Percentiles rank a stretch among this genome's conserved stretches.
phyloP scores from a whole-genome alignment of 2,329 filamentous ascomycete species.

The Trichophyton rubrum region DNA sequence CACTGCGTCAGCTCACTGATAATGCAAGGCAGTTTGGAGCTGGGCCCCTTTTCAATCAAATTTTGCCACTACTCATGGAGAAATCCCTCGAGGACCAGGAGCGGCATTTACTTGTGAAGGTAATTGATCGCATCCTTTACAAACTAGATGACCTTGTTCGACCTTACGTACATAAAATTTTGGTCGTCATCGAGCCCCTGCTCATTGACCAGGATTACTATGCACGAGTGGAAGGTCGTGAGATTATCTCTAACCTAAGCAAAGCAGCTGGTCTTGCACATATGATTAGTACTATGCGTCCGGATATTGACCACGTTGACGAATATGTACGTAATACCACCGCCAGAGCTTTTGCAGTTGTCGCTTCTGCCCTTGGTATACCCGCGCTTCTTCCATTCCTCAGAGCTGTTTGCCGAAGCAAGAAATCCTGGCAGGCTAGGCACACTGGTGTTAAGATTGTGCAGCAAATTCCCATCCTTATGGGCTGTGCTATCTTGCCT shows the following conservation, averaged over 20 bases:
- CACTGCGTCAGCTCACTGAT: conserved; percentile 89
- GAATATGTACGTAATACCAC: conserved; percentile 98
- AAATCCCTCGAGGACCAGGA: conserved; percentile 96
- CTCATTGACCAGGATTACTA: conserved; percentile 99
- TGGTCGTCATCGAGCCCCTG: conserved; percentile 97
- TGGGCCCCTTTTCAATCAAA: conserved; percentile 90
- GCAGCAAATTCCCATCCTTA: conserved; percentile 95
- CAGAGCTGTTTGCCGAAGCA: conserved; percentile 88
- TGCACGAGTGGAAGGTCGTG: conserved; percentile 89
- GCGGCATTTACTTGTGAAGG: conserved; percentile 94
- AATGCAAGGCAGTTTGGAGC: conserved; percentile 95
- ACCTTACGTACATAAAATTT: conserved; percentile 93
- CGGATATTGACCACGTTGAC: conserved; percentile 95
- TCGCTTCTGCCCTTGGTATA: conserved; percentile 90
- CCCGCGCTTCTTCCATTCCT: conserved; percentile 90
- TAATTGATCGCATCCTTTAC: conserved; percentile 96
- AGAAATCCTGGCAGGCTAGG: conserved; percentile 97
- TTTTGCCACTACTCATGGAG: conserved; percentile 93
- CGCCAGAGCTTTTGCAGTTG: conserved; percentile 89
- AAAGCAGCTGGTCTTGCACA: conserved; percentile 94
- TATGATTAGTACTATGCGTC: conserved; percentile 99
- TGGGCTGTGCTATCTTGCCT: conserved; percentile 92
- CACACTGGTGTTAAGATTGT: conserved; percentile 99
- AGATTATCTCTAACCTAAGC: conserved; percentile 95
- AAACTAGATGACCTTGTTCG: conserved; percentile 94